Evolutionary conservation across 23 red algal species (phyloP), one percentile per base, ranked within the genome.

Genomic region (Gracilaria domingensis): DNA sequence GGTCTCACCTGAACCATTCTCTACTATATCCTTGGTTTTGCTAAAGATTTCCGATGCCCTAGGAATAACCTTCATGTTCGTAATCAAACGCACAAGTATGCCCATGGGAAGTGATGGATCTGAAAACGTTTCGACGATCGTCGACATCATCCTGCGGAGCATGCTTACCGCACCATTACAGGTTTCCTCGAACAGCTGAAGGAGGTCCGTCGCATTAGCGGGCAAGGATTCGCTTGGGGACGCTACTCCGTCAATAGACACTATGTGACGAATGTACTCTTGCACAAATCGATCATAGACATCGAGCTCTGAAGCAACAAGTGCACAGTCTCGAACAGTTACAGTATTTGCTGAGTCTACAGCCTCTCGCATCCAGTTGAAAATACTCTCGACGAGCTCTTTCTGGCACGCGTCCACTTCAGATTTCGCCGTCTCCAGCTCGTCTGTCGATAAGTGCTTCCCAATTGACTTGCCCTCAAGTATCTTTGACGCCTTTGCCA

Each of bases 331-430:
- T 66, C 59, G 26, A 28, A 90, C 76, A 24, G 74, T 79, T 48
- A 39, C 48, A 49, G 26, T 69, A 38, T 81, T 90, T 20, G 54
- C 30, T 24, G 73, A 39, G 20, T 90, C 87, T 9, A 81, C 61
- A 81, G 87, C 71, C 24, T 67, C 42, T n/a, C 76, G 71, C 87
- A 90, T 90, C 87, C 87, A 90, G 35, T 59, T 34, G 45, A 76
- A 64, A 30, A 90, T 65, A 37, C 65, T 76, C 24, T 70, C 42
- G n/a, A 60, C 57, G 35, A 90, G 87, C 36, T 90, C 87, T 33
- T 48, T 45, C 39, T 90, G 66, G 50, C 87, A 90, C 34, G 48
- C 16, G 20, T 81, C 38, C 33, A 79, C 61, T 47, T 90, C 75
- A 59, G 57, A 57, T 29, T 74, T 47, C 13, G 87, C 87, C 4